Conservation (phyloP, 1,284 basidiomycete species). For the Cutaneotrichosporon sp. region DNA sequence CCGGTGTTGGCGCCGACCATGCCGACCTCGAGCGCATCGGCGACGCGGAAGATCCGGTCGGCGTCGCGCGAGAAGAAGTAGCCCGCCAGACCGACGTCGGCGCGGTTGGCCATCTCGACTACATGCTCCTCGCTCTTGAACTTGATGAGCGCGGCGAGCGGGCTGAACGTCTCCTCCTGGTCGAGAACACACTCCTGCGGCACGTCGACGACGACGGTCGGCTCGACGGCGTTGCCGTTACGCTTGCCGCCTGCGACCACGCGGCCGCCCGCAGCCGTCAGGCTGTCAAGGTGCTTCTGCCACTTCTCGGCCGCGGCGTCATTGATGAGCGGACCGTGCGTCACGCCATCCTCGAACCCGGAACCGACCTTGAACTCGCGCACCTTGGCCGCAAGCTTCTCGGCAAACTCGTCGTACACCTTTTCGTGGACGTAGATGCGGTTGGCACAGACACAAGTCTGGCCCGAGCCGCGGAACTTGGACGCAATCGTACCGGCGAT, state of each 20-base stretch:
- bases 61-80: constrained; percentile 91
- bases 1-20: constrained; percentile 74
- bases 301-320: constrained; percentile 81
- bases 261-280: constrained; percentile 74
- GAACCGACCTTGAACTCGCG: constrained; percentile 86
- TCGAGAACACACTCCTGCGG: constrained; percentile 56
- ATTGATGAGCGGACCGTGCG: constrained; percentile 93
- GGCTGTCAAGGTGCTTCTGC: constrained; percentile 76
- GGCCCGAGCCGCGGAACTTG: constrained; percentile 90
- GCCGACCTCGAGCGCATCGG: constrained; percentile 91
- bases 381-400: constrained; percentile 53
- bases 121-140: constrained; percentile 94
- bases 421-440: constrained; percentile 44
- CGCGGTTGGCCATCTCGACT: constrained; percentile 74
- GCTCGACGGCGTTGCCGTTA: constrained; percentile 67
- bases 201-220: constrained; percentile 88
- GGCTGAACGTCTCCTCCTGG: constrained; percentile 83
- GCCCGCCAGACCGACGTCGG: constrained; percentile 78
- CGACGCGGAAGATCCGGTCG: constrained; percentile 89
- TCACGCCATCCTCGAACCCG: constrained; percentile 73
- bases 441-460: constrained; percentile 59
- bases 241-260: constrained; percentile 79
- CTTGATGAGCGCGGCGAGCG: constrained; percentile 57
- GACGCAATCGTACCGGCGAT: constrained; percentile 82
- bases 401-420: constrained; percentile 47